Conservation (phyloP, 805 yeast species). For the Henningerozyma blattae region DNA sequence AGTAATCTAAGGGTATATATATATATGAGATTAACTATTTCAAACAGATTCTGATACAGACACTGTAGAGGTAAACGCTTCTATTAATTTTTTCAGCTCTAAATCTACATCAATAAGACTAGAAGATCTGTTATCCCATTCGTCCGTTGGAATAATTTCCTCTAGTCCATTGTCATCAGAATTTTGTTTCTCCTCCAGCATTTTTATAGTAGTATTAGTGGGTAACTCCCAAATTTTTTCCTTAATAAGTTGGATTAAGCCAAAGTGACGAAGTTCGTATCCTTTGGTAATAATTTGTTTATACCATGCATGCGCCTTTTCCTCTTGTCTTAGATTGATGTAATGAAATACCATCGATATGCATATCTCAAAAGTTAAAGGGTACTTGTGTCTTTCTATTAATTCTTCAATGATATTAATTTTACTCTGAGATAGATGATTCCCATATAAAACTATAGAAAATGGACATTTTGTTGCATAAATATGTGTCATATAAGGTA, state of each 20-base stretch:
- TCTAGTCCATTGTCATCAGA: too few relatives aligned
- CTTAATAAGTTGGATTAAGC: constrained; percentile 9
- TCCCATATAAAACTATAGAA: constrained; percentile 14
- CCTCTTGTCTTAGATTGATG: constrained; percentile 6
- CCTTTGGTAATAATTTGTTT: constrained; percentile 12
- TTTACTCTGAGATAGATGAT: constrained; percentile 10
- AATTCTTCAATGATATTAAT: constrained; percentile 8
- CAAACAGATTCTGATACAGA: too few relatives aligned
- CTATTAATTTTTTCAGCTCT: too few relatives aligned
- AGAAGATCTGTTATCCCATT: too few relatives aligned
- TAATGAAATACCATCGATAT: constrained; percentile 15
- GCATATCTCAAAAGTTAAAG: constrained; percentile 18
- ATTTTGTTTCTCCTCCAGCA: too few relatives aligned
- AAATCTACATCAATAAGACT: too few relatives aligned
- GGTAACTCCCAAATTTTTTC: constrained; percentile 19
- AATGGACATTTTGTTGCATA: constrained; percentile 13
- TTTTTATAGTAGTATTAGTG: background rate
- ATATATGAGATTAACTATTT: too few relatives aligned
- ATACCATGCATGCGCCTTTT: constrained; percentile 20
- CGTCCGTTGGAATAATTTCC: too few relatives aligned
- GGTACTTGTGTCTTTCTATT: constrained; percentile 13
- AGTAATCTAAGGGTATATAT: too few relatives aligned
- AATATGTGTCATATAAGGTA: too few relatives aligned
- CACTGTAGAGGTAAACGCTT: too few relatives aligned
- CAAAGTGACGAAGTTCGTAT: constrained; percentile 12